Percentiles rank a stretch among this genome's conserved stretches.
These are phyloP conservation scores for Naganishia friedmannii DNA, from an alignment of 768 basidiomycete species.

Conservation along the genomic window DNA sequence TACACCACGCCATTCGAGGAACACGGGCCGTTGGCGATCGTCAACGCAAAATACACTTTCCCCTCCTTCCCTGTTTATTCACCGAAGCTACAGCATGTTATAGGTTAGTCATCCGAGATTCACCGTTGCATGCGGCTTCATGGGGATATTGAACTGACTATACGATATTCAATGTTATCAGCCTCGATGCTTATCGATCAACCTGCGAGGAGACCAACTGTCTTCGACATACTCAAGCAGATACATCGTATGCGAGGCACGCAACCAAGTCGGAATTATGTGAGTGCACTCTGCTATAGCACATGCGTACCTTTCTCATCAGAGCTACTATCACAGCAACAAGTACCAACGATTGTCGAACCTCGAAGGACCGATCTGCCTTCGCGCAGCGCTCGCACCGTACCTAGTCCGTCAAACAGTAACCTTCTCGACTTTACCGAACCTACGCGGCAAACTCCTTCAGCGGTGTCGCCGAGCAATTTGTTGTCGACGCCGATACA, in stretches of 20 bases:
- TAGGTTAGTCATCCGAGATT: slow-evolving; percentile 59
- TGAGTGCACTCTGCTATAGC: slow-evolving; percentile 35
- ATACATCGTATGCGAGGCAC: slow-evolving; percentile 87
- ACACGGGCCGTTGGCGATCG: slow-evolving; percentile 89
- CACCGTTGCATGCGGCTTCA: too few relatives aligned
- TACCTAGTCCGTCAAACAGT: slow-evolving; percentile 18
- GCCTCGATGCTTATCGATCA: slow-evolving; percentile 91
- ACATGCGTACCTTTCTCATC: slow-evolving; percentile 19
- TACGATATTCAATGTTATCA: slow-evolving; percentile 48
- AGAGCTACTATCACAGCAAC: not conserved
- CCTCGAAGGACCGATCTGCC: slow-evolving; percentile 41
- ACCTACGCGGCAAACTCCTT: not conserved
- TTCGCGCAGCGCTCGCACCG: not conserved
- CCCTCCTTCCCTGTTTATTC: slow-evolving; percentile 87
- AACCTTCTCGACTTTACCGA: slow-evolving; percentile 32
- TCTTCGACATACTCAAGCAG: slow-evolving; percentile 77
- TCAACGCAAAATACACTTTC: slow-evolving; percentile 92
- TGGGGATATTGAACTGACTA: slow-evolving; percentile 17
- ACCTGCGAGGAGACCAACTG: slow-evolving; percentile 76
- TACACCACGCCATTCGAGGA: slow-evolving; percentile 99
- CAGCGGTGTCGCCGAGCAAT: not conserved
- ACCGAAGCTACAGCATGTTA: slow-evolving; percentile 71
- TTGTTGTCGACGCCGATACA: slow-evolving; percentile 39
- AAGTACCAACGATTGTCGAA: slow-evolving; percentile 22
- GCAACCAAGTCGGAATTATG: slow-evolving; percentile 73